These are phyloP conservation scores for Phytopythium montanum DNA, from an alignment of 352 stramenopile genomes.

Conservation along the genomic window DNA sequence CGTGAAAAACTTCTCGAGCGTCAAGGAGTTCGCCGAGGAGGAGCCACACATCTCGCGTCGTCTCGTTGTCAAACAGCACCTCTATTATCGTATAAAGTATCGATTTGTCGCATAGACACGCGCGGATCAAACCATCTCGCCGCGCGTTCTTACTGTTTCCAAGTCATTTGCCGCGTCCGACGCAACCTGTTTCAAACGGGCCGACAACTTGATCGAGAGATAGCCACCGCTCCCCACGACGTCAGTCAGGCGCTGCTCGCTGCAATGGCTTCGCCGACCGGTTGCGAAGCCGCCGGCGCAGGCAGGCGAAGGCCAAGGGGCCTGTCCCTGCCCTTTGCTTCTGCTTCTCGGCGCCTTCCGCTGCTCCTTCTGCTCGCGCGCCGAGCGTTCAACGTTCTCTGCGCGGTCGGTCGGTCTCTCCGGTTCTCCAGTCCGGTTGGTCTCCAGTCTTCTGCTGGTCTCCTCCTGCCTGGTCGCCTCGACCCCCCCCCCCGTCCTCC, in stretches of 20 bases:
- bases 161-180: too few relatives aligned
- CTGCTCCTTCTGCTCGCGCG: not conserved
- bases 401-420: too few relatives aligned
- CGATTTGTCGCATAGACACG: too few relatives aligned
- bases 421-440: too few relatives aligned
- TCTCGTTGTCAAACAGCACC: not conserved
- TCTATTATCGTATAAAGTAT: not conserved
- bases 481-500: not conserved
- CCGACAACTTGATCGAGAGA: conserved; percentile 1
- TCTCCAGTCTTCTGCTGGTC: not conserved
- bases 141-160: too few relatives aligned
- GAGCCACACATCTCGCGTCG: not conserved
- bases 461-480: not conserved
- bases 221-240: not conserved
- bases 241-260: not conserved
- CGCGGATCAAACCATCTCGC: too few relatives aligned
- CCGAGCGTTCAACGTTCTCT: conserved; percentile 1
- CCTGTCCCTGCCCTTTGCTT: not conserved
- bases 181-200: too few relatives aligned
- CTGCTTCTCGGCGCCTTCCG: not conserved
- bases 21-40: not conserved
- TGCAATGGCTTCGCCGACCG: not conserved
- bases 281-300: not conserved
- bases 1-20: not conserved
- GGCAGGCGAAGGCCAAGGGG: not conserved